These are phyloP conservation scores for Echites panduratus DNA, from an alignment of 257 asterid species.

Conservation along the genomic window DNA sequence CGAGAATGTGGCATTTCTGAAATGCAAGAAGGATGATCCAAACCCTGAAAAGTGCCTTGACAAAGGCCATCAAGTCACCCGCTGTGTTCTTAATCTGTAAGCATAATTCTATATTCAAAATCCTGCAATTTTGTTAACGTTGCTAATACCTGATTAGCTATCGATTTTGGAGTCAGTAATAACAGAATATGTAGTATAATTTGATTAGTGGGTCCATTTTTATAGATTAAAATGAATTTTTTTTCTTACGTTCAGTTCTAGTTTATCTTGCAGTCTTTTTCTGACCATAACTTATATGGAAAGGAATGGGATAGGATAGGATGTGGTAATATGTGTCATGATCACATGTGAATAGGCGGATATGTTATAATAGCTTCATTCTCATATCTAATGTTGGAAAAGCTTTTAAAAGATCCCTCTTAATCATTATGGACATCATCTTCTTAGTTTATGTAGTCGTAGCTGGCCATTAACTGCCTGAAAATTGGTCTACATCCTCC, in stretches of 20 bases:
- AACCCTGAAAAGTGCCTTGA: slow-evolving; percentile 80
- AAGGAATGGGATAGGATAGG: background rate
- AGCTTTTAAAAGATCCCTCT: background rate
- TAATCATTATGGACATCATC: background rate
- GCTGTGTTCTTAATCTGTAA: slow-evolving; percentile 72
- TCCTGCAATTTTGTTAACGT: background rate
- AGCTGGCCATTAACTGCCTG: background rate
- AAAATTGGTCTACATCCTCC: background rate
- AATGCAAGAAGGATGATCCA: slow-evolving; percentile 75
- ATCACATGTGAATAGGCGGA: background rate
- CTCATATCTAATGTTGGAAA: background rate
- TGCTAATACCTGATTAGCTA: background rate
- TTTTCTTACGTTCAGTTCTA: background rate
- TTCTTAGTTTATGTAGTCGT: background rate
- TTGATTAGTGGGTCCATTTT: background rate
- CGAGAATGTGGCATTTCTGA: slow-evolving; percentile 66
- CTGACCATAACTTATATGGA: background rate
- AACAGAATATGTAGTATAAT: background rate
- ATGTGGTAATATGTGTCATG: background rate
- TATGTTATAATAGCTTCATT: background rate
- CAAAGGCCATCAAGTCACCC: slow-evolving; percentile 76
- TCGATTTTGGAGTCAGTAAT: background rate
- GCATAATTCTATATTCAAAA: slow-evolving; percentile 12
- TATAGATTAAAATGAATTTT: background rate
- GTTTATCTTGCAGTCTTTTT: background rate